Percentiles rank a stretch among this genome's conserved stretches.
Evolutionary conservation across 345 rosid species (phyloP).

Genomic region (Durio zibethinus): DNA sequence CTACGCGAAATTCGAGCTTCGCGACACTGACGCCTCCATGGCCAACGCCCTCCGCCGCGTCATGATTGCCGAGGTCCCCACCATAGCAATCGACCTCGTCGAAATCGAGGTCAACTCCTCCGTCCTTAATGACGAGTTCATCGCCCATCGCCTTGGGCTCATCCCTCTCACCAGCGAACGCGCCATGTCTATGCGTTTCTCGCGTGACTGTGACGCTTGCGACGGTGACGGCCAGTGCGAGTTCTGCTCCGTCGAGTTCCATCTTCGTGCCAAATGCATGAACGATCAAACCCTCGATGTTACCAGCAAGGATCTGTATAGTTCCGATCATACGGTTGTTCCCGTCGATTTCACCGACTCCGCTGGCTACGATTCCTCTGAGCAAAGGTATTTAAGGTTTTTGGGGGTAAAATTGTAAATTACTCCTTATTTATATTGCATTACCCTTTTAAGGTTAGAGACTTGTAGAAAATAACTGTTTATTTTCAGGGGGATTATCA

Average conservation of each 20-base stretch:
- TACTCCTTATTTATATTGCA: background rate
- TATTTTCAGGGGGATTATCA: constrained; percentile 67
- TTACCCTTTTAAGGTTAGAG: background rate
- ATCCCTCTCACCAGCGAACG: constrained; percentile 82
- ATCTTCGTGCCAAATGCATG: constrained; percentile 70
- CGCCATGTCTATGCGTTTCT: constrained; percentile 94
- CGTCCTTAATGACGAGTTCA: constrained; percentile 94
- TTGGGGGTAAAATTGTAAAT: background rate
- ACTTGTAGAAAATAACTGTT: background rate
- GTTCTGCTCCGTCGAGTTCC: constrained; percentile 94
- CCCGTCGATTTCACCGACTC: constrained; percentile 78
- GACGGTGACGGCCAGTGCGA: constrained; percentile 98
- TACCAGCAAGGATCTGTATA: constrained; percentile 73
- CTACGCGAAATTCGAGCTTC: constrained; percentile 84
- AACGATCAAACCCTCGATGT: constrained; percentile 88
- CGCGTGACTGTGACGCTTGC: constrained; percentile 91
- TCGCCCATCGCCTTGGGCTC: constrained; percentile 96
- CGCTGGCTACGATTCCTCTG: constrained; percentile 48
- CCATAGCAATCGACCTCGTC: constrained; percentile 92
- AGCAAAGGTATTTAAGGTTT: constrained; percentile 47
- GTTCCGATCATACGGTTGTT: constrained; percentile 80
- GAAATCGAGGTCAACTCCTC: constrained; percentile 90
- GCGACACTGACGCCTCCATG: constrained; percentile 81
- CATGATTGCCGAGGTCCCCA: constrained; percentile 97
- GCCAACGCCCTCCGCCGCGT: constrained; percentile 98